phyloP scores from a whole-genome alignment of 306 rosid species.

The Lathyrus sativus region DNA sequence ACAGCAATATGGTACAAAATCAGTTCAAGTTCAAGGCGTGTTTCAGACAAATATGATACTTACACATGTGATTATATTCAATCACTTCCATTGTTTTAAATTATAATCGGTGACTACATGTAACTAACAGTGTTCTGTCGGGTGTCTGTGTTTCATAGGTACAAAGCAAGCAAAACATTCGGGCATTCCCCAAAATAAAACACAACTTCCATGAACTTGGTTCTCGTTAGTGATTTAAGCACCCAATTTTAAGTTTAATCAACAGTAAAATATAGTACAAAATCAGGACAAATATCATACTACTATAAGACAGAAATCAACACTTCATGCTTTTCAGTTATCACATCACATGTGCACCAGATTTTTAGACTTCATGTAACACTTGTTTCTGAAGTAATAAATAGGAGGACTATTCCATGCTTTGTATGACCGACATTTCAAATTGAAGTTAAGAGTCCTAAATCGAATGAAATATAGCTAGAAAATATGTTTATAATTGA shows the following conservation, averaged over 20 bases:
- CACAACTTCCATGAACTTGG: background rate
- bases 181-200: background rate
- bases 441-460: too few species aligned
- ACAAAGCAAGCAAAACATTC: background rate
- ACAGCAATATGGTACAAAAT: background rate
- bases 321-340: constrained; percentile 4
- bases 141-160: too few species aligned
- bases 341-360: background rate
- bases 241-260: background rate
- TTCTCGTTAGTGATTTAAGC: background rate
- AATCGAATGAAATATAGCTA: too few species aligned
- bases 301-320: background rate
- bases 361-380: background rate
- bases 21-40: background rate
- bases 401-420: background rate
- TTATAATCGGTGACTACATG: too few species aligned
- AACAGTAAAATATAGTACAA: background rate
- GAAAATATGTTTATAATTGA: too few species aligned
- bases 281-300: background rate
- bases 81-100: too few species aligned
- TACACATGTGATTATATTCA: too few species aligned
- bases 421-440: too few species aligned
- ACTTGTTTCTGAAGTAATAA: too few species aligned
- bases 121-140: too few species aligned
- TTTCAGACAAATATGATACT: too few species aligned